Percentiles rank a stretch among this genome's conserved stretches.
Evolutionary conservation across 345 rosid genomes (phyloP).

Genomic region (Citrus inodora): DNA sequence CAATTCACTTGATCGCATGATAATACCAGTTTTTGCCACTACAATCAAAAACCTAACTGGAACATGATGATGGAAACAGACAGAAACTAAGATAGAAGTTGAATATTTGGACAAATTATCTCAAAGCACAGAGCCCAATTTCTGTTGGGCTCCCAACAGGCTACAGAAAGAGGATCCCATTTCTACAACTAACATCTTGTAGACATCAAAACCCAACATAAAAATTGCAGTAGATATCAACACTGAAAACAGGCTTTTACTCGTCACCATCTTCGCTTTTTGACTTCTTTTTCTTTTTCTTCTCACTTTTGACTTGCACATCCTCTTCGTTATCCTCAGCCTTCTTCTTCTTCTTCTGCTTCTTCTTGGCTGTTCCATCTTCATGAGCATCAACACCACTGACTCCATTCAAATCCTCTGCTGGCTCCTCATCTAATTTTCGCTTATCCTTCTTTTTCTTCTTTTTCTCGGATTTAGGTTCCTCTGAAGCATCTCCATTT

Average conservation of each 20-base stretch:
- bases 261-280: constrained; percentile 34
- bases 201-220: not conserved
- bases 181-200: constrained; percentile 3
- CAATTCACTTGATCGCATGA: not conserved
- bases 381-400: constrained; percentile 22
- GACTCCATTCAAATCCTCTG: constrained; percentile 24
- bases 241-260: constrained; percentile 12
- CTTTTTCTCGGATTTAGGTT: constrained; percentile 44
- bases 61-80: not conserved
- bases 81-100: not conserved
- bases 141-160: not conserved
- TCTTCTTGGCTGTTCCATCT: constrained; percentile 36
- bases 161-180: not conserved
- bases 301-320: constrained; percentile 23
- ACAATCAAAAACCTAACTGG: not conserved
- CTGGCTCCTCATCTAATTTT: constrained; percentile 28
- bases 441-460: constrained; percentile 52
- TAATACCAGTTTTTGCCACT: not conserved
- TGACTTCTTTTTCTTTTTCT: constrained; percentile 45
- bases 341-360: constrained; percentile 36
- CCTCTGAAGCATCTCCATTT: constrained; percentile 39
- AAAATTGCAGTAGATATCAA: not conserved
- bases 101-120: not conserved
- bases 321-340: constrained; percentile 30
- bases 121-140: not conserved